Conservation (phyloP, 2,329 filamentous ascomycete genomes). For the Diaporthe amygdali region DNA sequence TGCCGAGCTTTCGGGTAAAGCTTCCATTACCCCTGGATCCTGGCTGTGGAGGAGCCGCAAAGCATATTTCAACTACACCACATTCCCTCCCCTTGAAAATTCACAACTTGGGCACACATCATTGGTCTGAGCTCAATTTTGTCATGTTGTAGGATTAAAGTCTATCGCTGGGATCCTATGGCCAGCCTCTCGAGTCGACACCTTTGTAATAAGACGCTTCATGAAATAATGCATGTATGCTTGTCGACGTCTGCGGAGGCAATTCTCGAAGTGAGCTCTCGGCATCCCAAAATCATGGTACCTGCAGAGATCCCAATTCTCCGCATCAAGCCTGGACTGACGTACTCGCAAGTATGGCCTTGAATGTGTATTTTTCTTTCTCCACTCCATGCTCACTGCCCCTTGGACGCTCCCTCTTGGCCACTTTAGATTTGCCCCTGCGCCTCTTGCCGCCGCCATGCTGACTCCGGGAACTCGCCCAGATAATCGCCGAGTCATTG, state of each 20-base stretch:
- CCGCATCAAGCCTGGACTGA: not conserved
- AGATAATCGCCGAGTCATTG: not conserved
- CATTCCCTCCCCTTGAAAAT: not conserved
- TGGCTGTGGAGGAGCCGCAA: constrained; percentile 2
- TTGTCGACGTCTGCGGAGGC: not conserved
- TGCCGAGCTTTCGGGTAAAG: not conserved
- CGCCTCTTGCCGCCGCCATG: not conserved
- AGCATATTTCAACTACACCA: constrained; percentile 14
- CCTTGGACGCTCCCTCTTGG: not conserved
- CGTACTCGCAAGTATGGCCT: not conserved
- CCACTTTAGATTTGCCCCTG: not conserved
- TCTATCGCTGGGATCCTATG: not conserved
- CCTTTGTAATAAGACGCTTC: not conserved
- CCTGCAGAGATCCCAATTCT: not conserved
- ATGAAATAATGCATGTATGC: not conserved
- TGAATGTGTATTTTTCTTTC: not conserved
- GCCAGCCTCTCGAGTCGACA: not conserved
- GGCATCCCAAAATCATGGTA: not conserved
- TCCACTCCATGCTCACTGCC: not conserved
- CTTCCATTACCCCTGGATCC: not conserved
- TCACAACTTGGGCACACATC: not conserved
- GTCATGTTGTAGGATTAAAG: not conserved
- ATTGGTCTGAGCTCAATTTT: not conserved
- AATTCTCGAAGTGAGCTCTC: not conserved
- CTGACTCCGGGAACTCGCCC: not conserved